phyloP scores from a whole-genome alignment of 1,139 yeast genomes.

The Geotrichum candidum region DNA sequence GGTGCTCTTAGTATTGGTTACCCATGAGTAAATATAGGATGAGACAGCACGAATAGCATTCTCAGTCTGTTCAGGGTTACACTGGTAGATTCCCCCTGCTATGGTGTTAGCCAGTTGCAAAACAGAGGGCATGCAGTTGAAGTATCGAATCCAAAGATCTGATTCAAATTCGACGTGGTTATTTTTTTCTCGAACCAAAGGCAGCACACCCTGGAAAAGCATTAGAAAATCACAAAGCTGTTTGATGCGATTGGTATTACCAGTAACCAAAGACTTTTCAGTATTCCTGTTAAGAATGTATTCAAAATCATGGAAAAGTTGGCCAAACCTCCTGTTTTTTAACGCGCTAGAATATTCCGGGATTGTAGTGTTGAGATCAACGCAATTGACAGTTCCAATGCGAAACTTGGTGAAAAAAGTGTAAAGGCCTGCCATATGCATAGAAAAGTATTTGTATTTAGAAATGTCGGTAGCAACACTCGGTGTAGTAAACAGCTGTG shows the following conservation, averaged over 20 bases:
- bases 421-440: constrained; percentile 61
- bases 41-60: constrained; percentile 27
- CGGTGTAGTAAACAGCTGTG: constrained; percentile 85
- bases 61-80: constrained; percentile 20
- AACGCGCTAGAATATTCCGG: constrained; percentile 39
- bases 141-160: constrained; percentile 76
- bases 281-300: constrained; percentile 68
- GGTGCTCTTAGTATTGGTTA: constrained; percentile 9
- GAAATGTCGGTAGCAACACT: constrained; percentile 66
- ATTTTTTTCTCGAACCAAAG: constrained; percentile 65
- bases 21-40: constrained; percentile 30
- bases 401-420: constrained; percentile 57
- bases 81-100: constrained; percentile 33
- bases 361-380: constrained; percentile 35
- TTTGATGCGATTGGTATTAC: constrained; percentile 32
- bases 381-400: constrained; percentile 45
- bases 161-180: constrained; percentile 89
- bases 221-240: constrained; percentile 58
- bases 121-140: constrained; percentile 57
- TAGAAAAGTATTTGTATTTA: constrained; percentile 61
- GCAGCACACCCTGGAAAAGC: constrained; percentile 77
- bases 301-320: constrained; percentile 77
- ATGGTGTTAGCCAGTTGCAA: constrained; percentile 36
- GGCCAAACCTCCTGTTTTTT: constrained; percentile 78
- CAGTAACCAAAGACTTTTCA: constrained; percentile 40